Evolutionary conservation across 2,329 filamentous ascomycete genomes (phyloP), one percentile per base, ranked within the genome.

Genomic region (Botrytis elliptica): DNA sequence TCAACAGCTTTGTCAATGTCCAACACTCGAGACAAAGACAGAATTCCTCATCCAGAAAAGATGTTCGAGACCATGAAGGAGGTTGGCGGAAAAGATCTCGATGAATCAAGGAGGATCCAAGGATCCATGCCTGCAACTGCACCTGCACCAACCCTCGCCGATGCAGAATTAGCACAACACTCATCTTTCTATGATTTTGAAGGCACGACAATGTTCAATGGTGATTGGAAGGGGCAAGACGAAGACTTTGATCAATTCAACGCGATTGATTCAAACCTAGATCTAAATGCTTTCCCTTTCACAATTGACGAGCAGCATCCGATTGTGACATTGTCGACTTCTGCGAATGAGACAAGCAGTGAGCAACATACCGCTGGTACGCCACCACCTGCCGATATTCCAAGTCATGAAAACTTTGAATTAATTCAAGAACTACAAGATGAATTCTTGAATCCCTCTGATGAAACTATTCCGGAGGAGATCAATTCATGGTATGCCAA

Each of bases 301-400:
- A n/a, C n/a, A 0, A 22, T 0, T 0, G 8, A 18, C 16, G 62
- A 18, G n/a, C 4, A n/a, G 0, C 0, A 55, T n/a, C 12, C 12
- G 14, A 55, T 29, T 55, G 2, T 7, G 7, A 16, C 12, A n/a
- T 29, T 0, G 49, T 55, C 12, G 12, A 0, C 25, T 55, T n/a
- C 49, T 14, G 49, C 14, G 2, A n/a, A 55, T 8, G 12, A n/a
- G 25, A 12, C 25, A 55, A 55, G 49, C 12, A 29, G 0, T 55
- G 49, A 55, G 49, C 49, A 1, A 29, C 8, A 7, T 16, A 1
- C 0, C 49, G 2, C 3, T 16, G 25, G 16, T 8, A 29, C 12
- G 2, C 4, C 2, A n/a, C 14, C 25, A 0, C 29, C 29, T 29
- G 25, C 5, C 5, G 25, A 16, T 0, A 16, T 0, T 16, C 25